Evolutionary conservation across 208 protist genomes (phyloP).

Genomic region (Angomonas ambiguus): DNA sequence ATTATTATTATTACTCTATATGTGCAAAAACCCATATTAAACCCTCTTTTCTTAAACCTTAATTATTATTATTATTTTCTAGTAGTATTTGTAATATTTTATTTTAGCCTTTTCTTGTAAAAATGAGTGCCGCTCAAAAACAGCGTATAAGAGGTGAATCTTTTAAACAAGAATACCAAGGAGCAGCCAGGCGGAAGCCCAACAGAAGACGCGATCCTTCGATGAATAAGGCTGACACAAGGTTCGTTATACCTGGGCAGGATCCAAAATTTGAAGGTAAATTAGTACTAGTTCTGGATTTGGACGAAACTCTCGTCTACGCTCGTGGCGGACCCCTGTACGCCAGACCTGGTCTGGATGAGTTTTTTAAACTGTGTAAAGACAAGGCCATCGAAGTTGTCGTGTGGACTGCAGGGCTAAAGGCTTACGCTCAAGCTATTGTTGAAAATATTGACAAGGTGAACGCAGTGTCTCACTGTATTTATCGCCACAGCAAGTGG

Average conservation of each 20-base stretch:
- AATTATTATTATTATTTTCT: neutral
- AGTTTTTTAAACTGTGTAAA: constrained; percentile 86
- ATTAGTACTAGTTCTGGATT: constrained; percentile 83
- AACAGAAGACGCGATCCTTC: constrained; percentile 83
- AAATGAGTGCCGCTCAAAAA: constrained; percentile 21
- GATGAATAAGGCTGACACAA: constrained; percentile 81
- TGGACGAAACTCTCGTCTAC: constrained; percentile 90
- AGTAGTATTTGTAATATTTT: constrained; percentile 2
- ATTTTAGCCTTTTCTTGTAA: neutral
- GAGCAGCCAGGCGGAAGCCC: constrained; percentile 41
- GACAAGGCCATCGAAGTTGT: constrained; percentile 85
- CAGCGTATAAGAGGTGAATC: constrained; percentile 88
- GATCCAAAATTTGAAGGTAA: constrained; percentile 72
- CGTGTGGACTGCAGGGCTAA: constrained; percentile 89
- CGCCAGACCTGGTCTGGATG: constrained; percentile 79
- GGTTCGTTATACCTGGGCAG: constrained; percentile 76
- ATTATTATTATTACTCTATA: constrained; percentile 8
- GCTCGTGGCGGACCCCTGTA: constrained; percentile 85
- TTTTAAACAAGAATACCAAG: constrained; percentile 93
- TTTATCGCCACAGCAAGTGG: constrained; percentile 93
- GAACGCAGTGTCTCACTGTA: constrained; percentile 83
- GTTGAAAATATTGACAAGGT: constrained; percentile 89
- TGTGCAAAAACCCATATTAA: neutral
- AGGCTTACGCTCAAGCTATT: constrained; percentile 90
- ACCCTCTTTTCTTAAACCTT: too few species aligned